Base-by-base conservation (phyloP, 176 grass and related monocot genomes). In the Triticum monococcum region DNA sequence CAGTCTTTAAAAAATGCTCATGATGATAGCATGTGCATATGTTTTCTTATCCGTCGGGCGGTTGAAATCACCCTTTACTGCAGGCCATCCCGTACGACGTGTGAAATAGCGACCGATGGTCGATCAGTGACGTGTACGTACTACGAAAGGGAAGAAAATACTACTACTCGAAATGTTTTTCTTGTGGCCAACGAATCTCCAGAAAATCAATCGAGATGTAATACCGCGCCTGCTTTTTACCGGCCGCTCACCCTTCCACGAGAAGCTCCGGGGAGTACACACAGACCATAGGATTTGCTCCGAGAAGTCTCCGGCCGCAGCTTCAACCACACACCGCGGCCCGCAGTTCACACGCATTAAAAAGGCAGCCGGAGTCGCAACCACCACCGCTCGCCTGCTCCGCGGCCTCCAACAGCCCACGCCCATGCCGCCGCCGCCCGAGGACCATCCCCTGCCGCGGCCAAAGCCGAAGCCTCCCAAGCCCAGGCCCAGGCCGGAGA, bases 341-440 rank as follows among this genome's bases (percentile, higher is more conserved):
- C 54, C 78, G 12, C 73, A 32, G 22, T 72, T 50, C 81, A 80
- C 60, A 17, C 59, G 72, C 61, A 45, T 77, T 54, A 54, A 54
- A 33, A 68, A 78, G 56, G 31, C 37, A 28, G 17, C 14, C 5
- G 72, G 41, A 16, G 1, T 7, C 72, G 17, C 63, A 33, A 1
- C 65, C 31, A 20, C 65, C 45, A 32, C 65, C 65, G 66, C 66
- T 65, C 80, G 12, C 80, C 73, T 20, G 25, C 14, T 54, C 73
- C 5, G 24, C 26, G 41, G 78, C 78, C 63, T 81, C 57, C 26
- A 85, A 16, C 11, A 65, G 9, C 24, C 32, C 52, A 57, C 81
- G 28, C 25, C 81, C 76, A 91, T 91, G 81, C 68, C 75, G 45
- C 80, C 75, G 74, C 80, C 33, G 68, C 89, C 73, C 23, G 85